phyloP scores from a whole-genome alignment of 352 stramenopile genomes.

The Globisporangium takayamanum region DNA sequence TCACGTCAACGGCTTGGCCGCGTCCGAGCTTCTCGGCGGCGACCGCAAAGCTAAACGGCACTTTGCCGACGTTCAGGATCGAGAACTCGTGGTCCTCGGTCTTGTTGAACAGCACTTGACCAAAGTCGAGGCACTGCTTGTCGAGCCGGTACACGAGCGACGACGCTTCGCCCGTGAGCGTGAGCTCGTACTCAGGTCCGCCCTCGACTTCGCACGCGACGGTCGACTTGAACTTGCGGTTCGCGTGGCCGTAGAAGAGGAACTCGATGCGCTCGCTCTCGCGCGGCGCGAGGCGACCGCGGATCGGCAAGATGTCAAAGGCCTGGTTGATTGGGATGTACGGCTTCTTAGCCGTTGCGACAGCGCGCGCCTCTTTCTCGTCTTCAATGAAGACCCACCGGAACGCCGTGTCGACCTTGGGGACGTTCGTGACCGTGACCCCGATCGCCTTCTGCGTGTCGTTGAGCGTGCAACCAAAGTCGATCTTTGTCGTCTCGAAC shows the following conservation, averaged over 20 bases:
- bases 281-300: conserved; percentile 72
- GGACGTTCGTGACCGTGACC: conserved; percentile 87
- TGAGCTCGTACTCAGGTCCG: conserved; percentile 91
- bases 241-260: conserved; percentile 90
- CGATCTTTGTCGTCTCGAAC: conserved; percentile 87
- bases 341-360: conserved; percentile 64
- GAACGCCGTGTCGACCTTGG: conserved; percentile 85
- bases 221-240: conserved; percentile 85
- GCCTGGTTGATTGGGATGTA: conserved; percentile 91
- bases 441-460: conserved; percentile 90
- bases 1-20: conserved; percentile 60
- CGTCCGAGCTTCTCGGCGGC: conserved; percentile 29
- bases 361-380: conserved; percentile 54
- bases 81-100: conserved; percentile 89
- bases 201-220: conserved; percentile 92
- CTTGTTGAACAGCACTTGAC: conserved; percentile 90
- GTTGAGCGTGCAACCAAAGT: conserved; percentile 94
- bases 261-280: conserved; percentile 92
- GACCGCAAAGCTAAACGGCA: conserved; percentile 86
- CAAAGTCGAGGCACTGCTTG: conserved; percentile 90
- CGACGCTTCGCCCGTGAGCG: conserved; percentile 86
- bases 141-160: conserved; percentile 91
- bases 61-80: conserved; percentile 91
- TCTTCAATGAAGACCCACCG: conserved; percentile 94
- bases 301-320: conserved; percentile 94